Percentiles rank a stretch among this genome's conserved stretches.
phyloP scores from a whole-genome alignment of 768 basidiomycete genomes.

The Boletus bicolor region DNA sequence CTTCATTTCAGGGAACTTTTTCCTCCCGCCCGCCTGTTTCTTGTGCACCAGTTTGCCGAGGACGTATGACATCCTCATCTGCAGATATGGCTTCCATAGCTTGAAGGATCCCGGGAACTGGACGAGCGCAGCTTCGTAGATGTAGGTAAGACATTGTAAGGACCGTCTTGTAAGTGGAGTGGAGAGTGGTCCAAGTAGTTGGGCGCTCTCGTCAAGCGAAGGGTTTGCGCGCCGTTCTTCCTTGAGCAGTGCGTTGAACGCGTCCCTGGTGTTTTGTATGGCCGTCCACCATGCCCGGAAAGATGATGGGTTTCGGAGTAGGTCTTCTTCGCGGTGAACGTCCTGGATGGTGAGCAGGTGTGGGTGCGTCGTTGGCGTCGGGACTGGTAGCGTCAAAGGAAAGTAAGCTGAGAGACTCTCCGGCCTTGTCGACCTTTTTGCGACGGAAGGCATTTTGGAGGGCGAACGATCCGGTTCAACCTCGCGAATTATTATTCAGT shows the following conservation, averaged over 20 bases:
- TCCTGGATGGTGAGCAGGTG: constrained; percentile 73
- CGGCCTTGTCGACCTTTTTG: constrained; percentile 44
- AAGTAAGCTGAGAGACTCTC: constrained; percentile 60
- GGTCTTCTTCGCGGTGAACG: constrained; percentile 88
- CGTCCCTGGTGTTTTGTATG: constrained; percentile 71
- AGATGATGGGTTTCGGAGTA: constrained; percentile 85
- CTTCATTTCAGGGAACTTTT: constrained; percentile 89
- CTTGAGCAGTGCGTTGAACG: constrained; percentile 54
- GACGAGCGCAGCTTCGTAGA: constrained; percentile 89
- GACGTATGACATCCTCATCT: constrained; percentile 80
- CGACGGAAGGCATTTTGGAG: constrained; percentile 54
- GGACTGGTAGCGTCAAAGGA: constrained; percentile 82
- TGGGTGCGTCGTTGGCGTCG: constrained; percentile 75
- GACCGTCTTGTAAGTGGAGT: constrained; percentile 68
- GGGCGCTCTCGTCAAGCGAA: constrained; percentile 46
- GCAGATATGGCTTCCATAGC: constrained; percentile 92
- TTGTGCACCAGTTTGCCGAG: constrained; percentile 70
- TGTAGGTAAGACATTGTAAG: constrained; percentile 80
- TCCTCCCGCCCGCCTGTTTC: constrained; percentile 81
- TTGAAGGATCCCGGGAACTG: constrained; percentile 92
- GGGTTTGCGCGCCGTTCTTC: constrained; percentile 45
- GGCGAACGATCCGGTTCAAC: background rate
- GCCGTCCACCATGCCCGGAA: constrained; percentile 93
- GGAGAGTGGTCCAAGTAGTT: constrained; percentile 76
- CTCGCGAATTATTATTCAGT: background rate